phyloP scores from a whole-genome alignment of 352 stramenopile genomes.

The Globisporangium orthogonon region DNA sequence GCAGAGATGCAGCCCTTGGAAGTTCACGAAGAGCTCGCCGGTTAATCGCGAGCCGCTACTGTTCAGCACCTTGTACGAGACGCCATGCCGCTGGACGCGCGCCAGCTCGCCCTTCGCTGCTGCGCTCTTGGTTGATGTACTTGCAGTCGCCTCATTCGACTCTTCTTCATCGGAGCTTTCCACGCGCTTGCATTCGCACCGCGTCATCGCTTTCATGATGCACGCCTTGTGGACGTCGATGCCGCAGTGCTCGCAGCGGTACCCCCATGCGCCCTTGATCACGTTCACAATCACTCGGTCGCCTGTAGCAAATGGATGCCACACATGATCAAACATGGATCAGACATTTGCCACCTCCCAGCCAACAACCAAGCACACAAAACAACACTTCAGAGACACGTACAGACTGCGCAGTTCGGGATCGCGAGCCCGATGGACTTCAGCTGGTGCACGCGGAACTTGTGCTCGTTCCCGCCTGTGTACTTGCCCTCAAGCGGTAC shows the following conservation, averaged over 20 bases:
- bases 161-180: background rate
- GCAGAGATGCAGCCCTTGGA: constrained; percentile 77
- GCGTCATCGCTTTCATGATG: constrained; percentile 84
- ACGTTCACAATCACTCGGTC: constrained; percentile 84
- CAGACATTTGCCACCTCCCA: background rate
- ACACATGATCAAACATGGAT: background rate
- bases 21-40: constrained; percentile 66
- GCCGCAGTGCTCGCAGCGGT: constrained; percentile 72
- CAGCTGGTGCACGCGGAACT: constrained; percentile 83
- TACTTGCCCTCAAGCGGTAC: constrained; percentile 56
- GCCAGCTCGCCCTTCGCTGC: constrained; percentile 1
- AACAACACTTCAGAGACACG: constrained; percentile 6
- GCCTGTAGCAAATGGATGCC: constrained; percentile 19
- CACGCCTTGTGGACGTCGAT: constrained; percentile 83
- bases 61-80: constrained; percentile 44
- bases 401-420: constrained; percentile 70
- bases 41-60: constrained; percentile 27
- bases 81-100: constrained; percentile 16
- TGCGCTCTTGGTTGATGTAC: constrained; percentile 1
- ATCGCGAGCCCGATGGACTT: constrained; percentile 83
- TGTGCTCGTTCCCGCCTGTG: constrained; percentile 61
- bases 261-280: constrained; percentile 72
- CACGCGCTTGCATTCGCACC: constrained; percentile 47
- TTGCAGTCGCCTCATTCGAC: constrained; percentile 1
- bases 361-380: too few species aligned